Conservation (phyloP, 2,329 filamentous ascomycete genomes). For the Ophiostoma novo-ulmi region DNA sequence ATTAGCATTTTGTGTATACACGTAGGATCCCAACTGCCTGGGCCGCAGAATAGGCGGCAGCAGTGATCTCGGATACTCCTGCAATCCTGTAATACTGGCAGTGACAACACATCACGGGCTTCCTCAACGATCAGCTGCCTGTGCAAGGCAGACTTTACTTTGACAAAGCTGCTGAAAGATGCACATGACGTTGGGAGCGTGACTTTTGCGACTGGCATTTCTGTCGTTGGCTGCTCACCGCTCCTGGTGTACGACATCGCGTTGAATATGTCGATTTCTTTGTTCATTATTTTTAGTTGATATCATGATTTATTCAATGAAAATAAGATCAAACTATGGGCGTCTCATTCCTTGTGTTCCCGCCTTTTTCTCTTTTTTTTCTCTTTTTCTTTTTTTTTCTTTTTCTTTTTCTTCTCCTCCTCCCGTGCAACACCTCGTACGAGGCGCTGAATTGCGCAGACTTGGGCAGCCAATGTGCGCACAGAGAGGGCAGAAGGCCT, state of each 20-base stretch:
- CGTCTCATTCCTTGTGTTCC: neutral
- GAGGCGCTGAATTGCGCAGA: neutral
- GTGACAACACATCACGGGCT: conserved; percentile 7
- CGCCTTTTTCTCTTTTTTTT: too few relatives aligned
- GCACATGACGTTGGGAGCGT: neutral
- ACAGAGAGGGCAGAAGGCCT: neutral
- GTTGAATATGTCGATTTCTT: neutral
- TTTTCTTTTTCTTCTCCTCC: neutral
- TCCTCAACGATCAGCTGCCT: conserved; percentile 2
- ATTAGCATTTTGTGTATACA: neutral
- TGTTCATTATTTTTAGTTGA: neutral
- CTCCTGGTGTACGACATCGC: conserved; percentile 15
- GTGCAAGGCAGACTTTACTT: neutral
- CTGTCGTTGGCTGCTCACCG: conserved; percentile 18
- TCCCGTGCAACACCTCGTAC: conserved; percentile 1
- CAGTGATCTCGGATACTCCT: neutral
- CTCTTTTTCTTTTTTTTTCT: neutral
- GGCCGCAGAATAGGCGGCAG: neutral
- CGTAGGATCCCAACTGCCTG: neutral
- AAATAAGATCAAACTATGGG: neutral
- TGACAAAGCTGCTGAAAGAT: neutral
- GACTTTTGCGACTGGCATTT: neutral
- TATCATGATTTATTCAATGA: neutral
- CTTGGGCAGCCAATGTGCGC: conserved; percentile 16
- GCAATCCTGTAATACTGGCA: neutral